A percentile compares a stretch with the other conserved stretches of the same genome.
Conservation (phyloP, 2,329 filamentous ascomycete genomes). For the Aspergillus jensenii region DNA sequence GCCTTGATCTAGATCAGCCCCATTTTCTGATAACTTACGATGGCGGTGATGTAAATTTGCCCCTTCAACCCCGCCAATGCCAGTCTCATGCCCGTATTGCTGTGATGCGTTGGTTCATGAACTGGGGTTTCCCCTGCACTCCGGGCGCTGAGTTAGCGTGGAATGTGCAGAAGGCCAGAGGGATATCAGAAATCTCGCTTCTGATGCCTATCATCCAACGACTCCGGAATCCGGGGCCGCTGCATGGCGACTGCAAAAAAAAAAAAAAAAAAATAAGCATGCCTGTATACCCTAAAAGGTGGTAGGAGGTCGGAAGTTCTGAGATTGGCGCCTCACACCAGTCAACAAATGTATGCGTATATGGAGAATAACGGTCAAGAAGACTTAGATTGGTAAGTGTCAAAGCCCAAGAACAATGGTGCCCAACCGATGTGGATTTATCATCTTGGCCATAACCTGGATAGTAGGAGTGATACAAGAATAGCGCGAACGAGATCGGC, state of each 20-base stretch:
- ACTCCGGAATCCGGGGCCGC: background rate
- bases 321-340: background rate
- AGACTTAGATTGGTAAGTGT: no score
- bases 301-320: background rate
- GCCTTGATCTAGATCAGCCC: background rate
- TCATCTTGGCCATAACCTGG: conserved; percentile 5
- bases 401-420: background rate
- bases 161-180: background rate
- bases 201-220: background rate
- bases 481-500: background rate
- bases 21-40: background rate
- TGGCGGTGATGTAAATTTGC: conserved; percentile 1
- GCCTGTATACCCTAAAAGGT: background rate
- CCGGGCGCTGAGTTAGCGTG: background rate
- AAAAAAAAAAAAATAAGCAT: background rate
- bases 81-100: background rate
- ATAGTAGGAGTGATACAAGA: background rate
- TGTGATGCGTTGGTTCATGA: background rate
- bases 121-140: conserved; percentile 2
- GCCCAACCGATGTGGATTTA: conserved; percentile 15
- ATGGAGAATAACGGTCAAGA: background rate
- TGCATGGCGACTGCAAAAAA: background rate
- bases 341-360: background rate
- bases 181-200: background rate
- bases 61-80: background rate